Conservation (phyloP, 805 yeast genomes). For the Saturnispora ahearnii region DNA sequence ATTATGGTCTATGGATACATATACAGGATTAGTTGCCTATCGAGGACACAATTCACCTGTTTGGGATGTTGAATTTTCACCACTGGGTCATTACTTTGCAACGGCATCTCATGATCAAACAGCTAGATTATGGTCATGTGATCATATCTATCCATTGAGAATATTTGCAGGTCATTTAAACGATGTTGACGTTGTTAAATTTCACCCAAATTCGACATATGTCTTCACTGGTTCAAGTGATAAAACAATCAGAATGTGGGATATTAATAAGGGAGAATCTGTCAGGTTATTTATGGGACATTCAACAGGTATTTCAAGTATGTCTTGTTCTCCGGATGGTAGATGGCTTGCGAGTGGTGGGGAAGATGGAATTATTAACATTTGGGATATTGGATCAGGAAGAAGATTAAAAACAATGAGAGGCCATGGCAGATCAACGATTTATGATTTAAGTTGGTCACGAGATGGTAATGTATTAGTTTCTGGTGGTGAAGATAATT, state of each 20-base stretch:
- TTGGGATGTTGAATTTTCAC: constrained; percentile 95
- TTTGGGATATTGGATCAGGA: constrained; percentile 95
- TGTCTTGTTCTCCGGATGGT: constrained; percentile 94
- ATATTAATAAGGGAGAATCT: constrained; percentile 75
- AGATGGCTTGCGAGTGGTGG: constrained; percentile 65
- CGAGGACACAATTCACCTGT: constrained; percentile 95
- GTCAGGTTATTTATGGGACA: constrained; percentile 92
- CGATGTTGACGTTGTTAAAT: constrained; percentile 90
- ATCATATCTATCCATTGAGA: constrained; percentile 91
- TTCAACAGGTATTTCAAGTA: constrained; percentile 74
- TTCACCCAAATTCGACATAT: constrained; percentile 95
- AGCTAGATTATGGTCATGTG: constrained; percentile 95
- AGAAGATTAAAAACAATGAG: constrained; percentile 82
- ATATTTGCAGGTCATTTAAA: constrained; percentile 96
- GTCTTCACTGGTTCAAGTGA: constrained; percentile 93
- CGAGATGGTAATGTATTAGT: constrained; percentile 84
- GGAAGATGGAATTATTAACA: constrained; percentile 66
- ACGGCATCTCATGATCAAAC: constrained; percentile 97
- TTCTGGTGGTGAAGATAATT: constrained; percentile 86
- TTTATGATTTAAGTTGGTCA: constrained; percentile 77
- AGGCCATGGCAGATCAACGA: constrained; percentile 85
- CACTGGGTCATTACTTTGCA: constrained; percentile 96
- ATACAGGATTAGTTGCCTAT: constrained; percentile 81
- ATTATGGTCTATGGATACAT: constrained; percentile 90
- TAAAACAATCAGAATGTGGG: constrained; percentile 98